phyloP scores from a whole-genome alignment of 2,329 filamentous ascomycete genomes.

The Zarea fungicola region DNA sequence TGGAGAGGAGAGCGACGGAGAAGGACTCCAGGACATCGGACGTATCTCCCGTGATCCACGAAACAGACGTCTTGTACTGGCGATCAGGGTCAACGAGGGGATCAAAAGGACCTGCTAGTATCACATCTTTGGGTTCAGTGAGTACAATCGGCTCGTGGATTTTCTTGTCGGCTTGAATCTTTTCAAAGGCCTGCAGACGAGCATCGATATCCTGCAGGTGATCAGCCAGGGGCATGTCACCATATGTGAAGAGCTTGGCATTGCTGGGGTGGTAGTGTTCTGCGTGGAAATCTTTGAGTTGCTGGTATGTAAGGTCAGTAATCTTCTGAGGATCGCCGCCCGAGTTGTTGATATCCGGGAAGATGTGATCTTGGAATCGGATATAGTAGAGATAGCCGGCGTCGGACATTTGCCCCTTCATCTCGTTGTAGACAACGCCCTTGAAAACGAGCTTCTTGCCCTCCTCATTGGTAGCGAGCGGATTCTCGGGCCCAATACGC shows the following conservation, averaged over 20 bases:
- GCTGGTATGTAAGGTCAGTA: conserved; percentile 87
- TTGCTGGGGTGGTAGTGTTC: conserved; percentile 98
- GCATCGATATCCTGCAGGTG: conserved; percentile 76
- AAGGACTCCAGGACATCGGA: conserved; percentile 84
- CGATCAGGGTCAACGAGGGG: conserved; percentile 79
- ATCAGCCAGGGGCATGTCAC: conserved; percentile 78
- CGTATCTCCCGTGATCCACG: conserved; percentile 84
- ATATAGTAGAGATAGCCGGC: conserved; percentile 96
- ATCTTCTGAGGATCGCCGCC: conserved; percentile 96
- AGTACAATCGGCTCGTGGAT: conserved; percentile 74
- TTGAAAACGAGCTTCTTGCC: conserved; percentile 82
- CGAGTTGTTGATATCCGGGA: conserved; percentile 92
- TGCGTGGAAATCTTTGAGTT: conserved; percentile 81
- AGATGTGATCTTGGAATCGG: conserved; percentile 88
- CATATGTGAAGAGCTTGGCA: conserved; percentile 92
- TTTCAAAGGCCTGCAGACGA: conserved; percentile 68
- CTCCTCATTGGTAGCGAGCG: conserved; percentile 50
- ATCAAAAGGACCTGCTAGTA: conserved; percentile 75
- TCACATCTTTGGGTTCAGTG: conserved; percentile 62
- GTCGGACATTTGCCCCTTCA: conserved; percentile 99
- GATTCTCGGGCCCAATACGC: conserved; percentile 91
- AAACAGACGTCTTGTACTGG: conserved; percentile 89
- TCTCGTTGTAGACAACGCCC: conserved; percentile 98
- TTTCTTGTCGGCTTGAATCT: conserved; percentile 62
- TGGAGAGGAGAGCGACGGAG: conserved; percentile 74